Conservation (phyloP, 306 rosid genomes). For the Ochetophila trinervis region DNA sequence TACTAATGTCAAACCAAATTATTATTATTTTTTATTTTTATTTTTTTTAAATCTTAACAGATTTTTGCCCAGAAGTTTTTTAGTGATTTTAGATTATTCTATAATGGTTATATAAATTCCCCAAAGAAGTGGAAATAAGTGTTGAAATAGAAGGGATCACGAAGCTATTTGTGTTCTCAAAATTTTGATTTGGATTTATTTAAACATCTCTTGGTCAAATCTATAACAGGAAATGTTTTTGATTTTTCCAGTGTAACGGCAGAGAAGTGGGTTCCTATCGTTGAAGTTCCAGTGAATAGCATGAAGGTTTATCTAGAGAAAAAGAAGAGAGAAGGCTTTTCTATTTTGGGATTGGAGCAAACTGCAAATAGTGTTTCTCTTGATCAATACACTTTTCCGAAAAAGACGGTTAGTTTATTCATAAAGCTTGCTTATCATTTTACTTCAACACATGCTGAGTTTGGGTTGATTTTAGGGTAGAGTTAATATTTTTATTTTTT, state of each 20-base stretch:
- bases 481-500: not conserved
- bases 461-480: not conserved
- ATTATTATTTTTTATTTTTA: too few species aligned
- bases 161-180: not conserved
- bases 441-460: not conserved
- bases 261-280: slow-evolving; percentile 94
- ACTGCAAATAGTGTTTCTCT: slow-evolving; percentile 91
- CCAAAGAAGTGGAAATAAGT: too few species aligned
- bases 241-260: slow-evolving; percentile 79
- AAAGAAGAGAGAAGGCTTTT: slow-evolving; percentile 86
- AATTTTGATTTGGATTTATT: slow-evolving; percentile 10
- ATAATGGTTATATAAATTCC: too few species aligned
- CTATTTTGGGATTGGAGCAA: slow-evolving; percentile 94
- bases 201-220: not conserved
- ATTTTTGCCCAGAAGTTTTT: too few species aligned
- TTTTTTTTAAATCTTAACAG: too few species aligned
- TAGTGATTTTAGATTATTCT: too few species aligned
- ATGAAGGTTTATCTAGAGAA: slow-evolving; percentile 73
- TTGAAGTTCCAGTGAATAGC: slow-evolving; percentile 84
- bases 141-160: too few species aligned
- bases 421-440: slow-evolving; percentile 2
- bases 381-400: slow-evolving; percentile 69
- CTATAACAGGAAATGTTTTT: slow-evolving; percentile 2
- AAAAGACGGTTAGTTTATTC: slow-evolving; percentile 56
- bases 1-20: too few species aligned